A percentile compares a stretch with the other conserved stretches of the same genome.
These are phyloP conservation scores for Blyttiomyces sp. DNA, from an alignment of 371 early-diverging fungal genomes.

Conservation along the genomic window DNA sequence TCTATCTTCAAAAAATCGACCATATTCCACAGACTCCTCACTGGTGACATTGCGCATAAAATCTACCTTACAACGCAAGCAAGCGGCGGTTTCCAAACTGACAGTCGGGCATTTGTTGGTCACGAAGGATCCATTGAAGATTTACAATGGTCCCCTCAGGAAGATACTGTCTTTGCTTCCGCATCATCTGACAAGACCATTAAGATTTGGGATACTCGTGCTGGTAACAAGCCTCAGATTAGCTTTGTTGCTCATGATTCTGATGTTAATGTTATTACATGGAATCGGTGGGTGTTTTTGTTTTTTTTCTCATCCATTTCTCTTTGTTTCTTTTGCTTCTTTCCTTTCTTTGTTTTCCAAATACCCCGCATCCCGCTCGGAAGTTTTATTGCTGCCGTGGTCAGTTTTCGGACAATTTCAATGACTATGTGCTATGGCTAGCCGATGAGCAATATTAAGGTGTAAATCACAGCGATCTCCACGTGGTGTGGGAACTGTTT, in stretches of 20 bases:
- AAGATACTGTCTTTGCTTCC: conserved; percentile 88
- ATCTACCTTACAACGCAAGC: conserved; percentile 75
- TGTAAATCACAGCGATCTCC: conserved; percentile 23
- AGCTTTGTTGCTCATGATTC: conserved; percentile 75
- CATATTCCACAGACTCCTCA: conserved; percentile 58
- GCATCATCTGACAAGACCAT: conserved; percentile 87
- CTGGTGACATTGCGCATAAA: conserved; percentile 78
- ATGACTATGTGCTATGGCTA: conserved; percentile 34
- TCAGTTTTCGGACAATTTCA: conserved; percentile 2
- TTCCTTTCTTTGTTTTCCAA: conserved; percentile 1
- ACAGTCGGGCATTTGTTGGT: conserved; percentile 71
- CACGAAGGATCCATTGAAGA: conserved; percentile 91
- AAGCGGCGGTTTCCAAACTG: conserved; percentile 64
- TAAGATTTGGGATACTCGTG: conserved; percentile 91
- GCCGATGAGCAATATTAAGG: conserved; percentile 27
- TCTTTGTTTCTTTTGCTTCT: conserved; percentile 5
- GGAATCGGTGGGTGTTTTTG: conserved; percentile 68
- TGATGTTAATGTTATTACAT: conserved; percentile 94
- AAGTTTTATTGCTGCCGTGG: neutral
- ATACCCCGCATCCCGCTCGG: conserved; percentile 7
- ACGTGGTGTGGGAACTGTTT: conserved; percentile 20
- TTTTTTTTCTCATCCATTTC: neutral
- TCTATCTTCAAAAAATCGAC: neutral
- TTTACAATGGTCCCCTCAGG: conserved; percentile 92
- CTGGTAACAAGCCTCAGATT: conserved; percentile 66